Percentiles rank a stretch among this genome's conserved stretches.
Conservation (phyloP, 371 early-diverging fungal species). For the Rhizopus delemar region DNA sequence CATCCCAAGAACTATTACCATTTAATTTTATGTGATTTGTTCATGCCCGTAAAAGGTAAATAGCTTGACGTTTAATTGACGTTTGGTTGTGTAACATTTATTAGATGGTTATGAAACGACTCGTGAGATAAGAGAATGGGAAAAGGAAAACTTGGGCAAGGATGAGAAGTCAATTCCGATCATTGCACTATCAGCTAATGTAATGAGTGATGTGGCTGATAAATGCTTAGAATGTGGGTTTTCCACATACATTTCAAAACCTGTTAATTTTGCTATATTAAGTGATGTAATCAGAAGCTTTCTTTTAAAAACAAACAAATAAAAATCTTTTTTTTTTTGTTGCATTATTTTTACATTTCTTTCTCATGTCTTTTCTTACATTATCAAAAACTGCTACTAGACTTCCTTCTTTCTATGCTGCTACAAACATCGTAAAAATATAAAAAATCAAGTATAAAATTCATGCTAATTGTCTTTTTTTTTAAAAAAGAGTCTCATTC, state of each 20-base stretch:
- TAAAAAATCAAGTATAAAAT: neutral
- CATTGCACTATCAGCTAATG: conserved; percentile 67
- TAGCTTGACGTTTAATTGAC: conserved; percentile 2
- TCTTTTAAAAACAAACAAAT: conserved; percentile 21
- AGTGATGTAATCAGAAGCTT: conserved; percentile 62
- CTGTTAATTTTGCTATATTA: conserved; percentile 63
- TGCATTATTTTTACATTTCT: neutral
- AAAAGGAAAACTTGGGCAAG: conserved; percentile 35
- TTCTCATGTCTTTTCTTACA: conserved; percentile 1
- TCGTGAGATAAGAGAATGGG: conserved; percentile 60
- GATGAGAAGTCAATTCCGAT: conserved; percentile 53
- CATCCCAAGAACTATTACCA: conserved; percentile 51
- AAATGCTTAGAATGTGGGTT: conserved; percentile 58
- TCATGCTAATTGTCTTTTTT: neutral
- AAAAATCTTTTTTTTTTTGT: neutral
- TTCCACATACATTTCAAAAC: conserved; percentile 64
- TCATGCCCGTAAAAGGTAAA: conserved; percentile 68
- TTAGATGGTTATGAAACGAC: conserved; percentile 67
- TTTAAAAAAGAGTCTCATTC: conserved; percentile 6
- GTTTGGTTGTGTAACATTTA: neutral
- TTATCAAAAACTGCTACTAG: neutral
- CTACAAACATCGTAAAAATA: neutral
- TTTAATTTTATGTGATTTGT: conserved; percentile 61
- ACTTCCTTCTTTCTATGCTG: neutral
- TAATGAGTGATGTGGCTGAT: conserved; percentile 64